phyloP scores from a whole-genome alignment of 768 basidiomycete genomes.

The Gymnopilus dilepis region DNA sequence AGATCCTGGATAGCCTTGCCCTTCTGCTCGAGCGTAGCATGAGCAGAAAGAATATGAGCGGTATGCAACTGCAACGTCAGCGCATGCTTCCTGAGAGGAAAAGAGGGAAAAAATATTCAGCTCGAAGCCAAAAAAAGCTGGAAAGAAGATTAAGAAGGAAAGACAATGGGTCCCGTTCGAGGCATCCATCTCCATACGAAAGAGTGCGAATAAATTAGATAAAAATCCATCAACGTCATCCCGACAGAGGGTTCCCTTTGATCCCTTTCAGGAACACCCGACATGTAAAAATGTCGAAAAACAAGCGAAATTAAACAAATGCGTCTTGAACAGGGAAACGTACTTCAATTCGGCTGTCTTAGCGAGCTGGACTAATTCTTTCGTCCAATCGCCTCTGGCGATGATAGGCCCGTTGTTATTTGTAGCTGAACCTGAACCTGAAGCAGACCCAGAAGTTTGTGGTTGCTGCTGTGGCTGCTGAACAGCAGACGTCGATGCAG shows the following conservation, averaged over 20 bases:
- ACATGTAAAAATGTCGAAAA: neutral
- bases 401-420: slow-evolving; percentile 51
- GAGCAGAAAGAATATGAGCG: slow-evolving; percentile 85
- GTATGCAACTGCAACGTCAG: slow-evolving; percentile 85
- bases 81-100: slow-evolving; percentile 70
- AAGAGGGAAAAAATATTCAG: neutral
- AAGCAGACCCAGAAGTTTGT: slow-evolving; percentile 20
- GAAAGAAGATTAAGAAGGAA: slow-evolving; percentile 2
- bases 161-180: neutral
- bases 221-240: neutral
- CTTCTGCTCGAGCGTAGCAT: slow-evolving; percentile 79
- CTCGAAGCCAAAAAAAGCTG: neutral
- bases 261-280: neutral
- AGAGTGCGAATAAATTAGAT: neutral
- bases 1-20: slow-evolving; percentile 80
- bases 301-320: neutral
- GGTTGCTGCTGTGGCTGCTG: slow-evolving; percentile 27
- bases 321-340: slow-evolving; percentile 33
- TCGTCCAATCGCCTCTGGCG: slow-evolving; percentile 87
- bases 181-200: neutral
- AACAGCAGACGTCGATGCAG: neutral
- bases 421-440: slow-evolving; percentile 5
- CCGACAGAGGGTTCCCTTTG: neutral
- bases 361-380: slow-evolving; percentile 83
- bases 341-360: slow-evolving; percentile 91